Percentiles rank a stretch among this genome's conserved stretches.
phyloP scores from a whole-genome alignment of 345 rosid species.

The Salix exigua region DNA sequence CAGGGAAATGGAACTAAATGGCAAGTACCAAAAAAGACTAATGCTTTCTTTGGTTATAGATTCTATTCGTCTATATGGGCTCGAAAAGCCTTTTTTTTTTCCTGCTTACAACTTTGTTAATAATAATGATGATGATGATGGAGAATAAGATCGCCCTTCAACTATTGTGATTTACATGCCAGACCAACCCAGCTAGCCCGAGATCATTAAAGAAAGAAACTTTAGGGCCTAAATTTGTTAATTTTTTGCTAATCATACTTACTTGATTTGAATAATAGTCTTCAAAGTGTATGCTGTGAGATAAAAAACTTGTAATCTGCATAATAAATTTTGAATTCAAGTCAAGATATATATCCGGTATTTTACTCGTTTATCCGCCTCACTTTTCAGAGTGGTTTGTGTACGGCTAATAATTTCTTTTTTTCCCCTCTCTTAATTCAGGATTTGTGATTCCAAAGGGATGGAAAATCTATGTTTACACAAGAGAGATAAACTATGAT shows the following conservation, averaged over 20 bases:
- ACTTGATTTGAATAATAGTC: no score
- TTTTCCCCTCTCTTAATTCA: conserved; percentile 6
- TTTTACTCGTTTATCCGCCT: no score
- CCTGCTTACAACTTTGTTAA: conserved; percentile 3
- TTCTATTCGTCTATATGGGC: conserved; percentile 25
- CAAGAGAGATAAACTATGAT: conserved; percentile 74
- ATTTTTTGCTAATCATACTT: background rate
- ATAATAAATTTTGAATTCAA: fast-evolving
- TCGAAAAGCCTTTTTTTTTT: conserved; percentile 27
- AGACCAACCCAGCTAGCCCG: conserved; percentile 59
- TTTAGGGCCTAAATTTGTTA: background rate
- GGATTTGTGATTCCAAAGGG: conserved; percentile 49
- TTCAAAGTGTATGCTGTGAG: fast-evolving
- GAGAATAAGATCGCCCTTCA: conserved; percentile 27
- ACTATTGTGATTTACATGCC: conserved; percentile 47
- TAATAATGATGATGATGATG: background rate
- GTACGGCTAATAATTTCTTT: no score
- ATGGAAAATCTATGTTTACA: conserved; percentile 61
- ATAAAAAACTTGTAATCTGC: no score
- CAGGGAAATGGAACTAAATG: conserved; percentile 56
- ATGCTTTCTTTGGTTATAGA: background rate
- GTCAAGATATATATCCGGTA: no score
- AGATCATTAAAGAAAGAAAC: conserved; percentile 8
- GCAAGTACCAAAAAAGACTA: conserved; percentile 18
- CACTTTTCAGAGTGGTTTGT: no score